These are phyloP conservation scores for Penicillium sclerotigenum DNA, from an alignment of 2,329 filamentous ascomycete genomes.

Conservation along the genomic window DNA sequence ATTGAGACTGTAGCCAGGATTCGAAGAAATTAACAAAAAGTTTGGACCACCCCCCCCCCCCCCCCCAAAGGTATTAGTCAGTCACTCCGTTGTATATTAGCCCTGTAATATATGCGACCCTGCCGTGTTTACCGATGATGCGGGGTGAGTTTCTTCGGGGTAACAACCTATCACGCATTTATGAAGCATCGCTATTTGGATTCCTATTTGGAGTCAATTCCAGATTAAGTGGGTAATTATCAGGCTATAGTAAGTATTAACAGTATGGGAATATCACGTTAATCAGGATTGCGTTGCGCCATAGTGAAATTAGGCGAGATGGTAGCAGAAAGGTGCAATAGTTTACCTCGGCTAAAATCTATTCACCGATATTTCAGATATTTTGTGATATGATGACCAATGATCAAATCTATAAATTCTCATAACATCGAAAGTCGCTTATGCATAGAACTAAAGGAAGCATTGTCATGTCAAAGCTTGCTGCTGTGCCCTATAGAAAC, in stretches of 20 bases:
- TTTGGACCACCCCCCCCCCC: too few relatives aligned
- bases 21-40: background rate
- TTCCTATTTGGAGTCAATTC: background rate
- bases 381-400: background rate
- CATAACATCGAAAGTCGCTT: too few relatives aligned
- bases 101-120: background rate
- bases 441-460: background rate
- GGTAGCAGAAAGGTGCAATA: background rate
- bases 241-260: background rate
- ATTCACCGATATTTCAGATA: background rate
- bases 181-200: background rate
- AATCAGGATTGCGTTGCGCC: background rate
- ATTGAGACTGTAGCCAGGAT: background rate
- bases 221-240: background rate
- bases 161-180: background rate
- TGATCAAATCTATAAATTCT: too few relatives aligned
- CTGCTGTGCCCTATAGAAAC: background rate
- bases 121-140: background rate
- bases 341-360: background rate
- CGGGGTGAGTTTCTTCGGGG: background rate
- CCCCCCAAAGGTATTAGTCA: constrained; percentile 2
- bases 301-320: background rate
- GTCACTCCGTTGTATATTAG: background rate
- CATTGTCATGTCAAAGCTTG: background rate
- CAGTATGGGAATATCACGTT: background rate